These are phyloP conservation scores for Claviceps spartinae DNA, from an alignment of 2,329 filamentous ascomycete genomes.

Conservation along the genomic window DNA sequence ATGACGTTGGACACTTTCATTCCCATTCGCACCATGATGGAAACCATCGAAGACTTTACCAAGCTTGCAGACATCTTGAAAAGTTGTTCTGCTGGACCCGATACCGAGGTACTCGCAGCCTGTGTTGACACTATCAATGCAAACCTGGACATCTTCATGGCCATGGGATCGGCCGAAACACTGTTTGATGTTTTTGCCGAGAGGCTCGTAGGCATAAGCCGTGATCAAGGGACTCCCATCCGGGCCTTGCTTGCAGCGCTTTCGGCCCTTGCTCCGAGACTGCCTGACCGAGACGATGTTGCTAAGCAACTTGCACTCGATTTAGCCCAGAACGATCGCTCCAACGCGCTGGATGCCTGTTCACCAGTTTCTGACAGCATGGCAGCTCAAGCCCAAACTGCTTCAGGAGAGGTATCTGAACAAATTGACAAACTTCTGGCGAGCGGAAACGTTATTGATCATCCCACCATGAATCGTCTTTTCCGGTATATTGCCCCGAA, in stretches of 20 bases:
- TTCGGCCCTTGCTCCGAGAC: slow-evolving; percentile 42
- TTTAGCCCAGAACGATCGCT: slow-evolving; percentile 41
- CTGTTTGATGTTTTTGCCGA: slow-evolving; percentile 48
- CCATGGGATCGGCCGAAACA: slow-evolving; percentile 44
- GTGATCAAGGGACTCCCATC: slow-evolving; percentile 35
- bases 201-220: slow-evolving; percentile 41
- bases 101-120: slow-evolving; percentile 39
- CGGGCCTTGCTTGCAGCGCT: slow-evolving; percentile 47
- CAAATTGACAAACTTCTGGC: slow-evolving; percentile 65
- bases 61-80: slow-evolving; percentile 66
- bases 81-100: slow-evolving; percentile 26
- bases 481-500: slow-evolving; percentile 53
- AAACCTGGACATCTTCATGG: slow-evolving; percentile 44
- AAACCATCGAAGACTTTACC: slow-evolving; percentile 59
- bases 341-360: slow-evolving; percentile 54
- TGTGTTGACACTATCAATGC: slow-evolving; percentile 48
- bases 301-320: slow-evolving; percentile 45
- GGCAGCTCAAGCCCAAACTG: slow-evolving; percentile 44
- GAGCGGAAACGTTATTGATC: slow-evolving; percentile 60
- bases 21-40: slow-evolving; percentile 55
- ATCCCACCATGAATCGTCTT: slow-evolving; percentile 57
- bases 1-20: slow-evolving; percentile 51
- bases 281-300: slow-evolving; percentile 38
- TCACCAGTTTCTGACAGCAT: slow-evolving; percentile 71
- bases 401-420: slow-evolving; percentile 52